Conservation (phyloP, 345 rosid genomes). For the Brassica nigra region DNA sequence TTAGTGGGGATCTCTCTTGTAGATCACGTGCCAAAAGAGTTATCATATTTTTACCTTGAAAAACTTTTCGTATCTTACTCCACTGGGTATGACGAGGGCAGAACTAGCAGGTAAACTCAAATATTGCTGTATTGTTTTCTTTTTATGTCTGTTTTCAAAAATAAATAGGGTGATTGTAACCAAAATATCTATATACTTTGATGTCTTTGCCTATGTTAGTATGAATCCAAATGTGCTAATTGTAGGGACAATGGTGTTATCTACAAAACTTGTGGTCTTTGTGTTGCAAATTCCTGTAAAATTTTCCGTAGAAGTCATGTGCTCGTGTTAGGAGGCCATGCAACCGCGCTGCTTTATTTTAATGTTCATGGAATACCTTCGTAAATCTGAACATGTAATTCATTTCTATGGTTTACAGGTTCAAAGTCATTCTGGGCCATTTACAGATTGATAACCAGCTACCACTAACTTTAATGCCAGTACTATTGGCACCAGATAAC, state of each 20-base stretch:
- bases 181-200: neutral
- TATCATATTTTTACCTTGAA: constrained; percentile 73
- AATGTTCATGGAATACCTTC: constrained; percentile 9
- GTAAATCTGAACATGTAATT: constrained; percentile 11
- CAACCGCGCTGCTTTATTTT: constrained; percentile 1
- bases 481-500: constrained; percentile 86
- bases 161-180: constrained; percentile 22
- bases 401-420: constrained; percentile 56
- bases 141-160: constrained; percentile 7
- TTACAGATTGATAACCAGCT: constrained; percentile 96
- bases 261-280: neutral
- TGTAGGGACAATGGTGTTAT: constrained; percentile 14
- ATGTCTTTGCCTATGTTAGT: neutral
- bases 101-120: constrained; percentile 75
- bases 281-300: constrained; percentile 9
- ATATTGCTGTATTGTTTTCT: constrained; percentile 1
- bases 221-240: constrained; percentile 11
- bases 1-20: constrained; percentile 84
- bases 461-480: constrained; percentile 92
- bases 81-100: constrained; percentile 88
- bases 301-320: neutral
- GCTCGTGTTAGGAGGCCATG: neutral
- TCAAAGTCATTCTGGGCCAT: constrained; percentile 84
- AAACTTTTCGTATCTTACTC: constrained; percentile 81
- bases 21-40: constrained; percentile 88